Base-by-base conservation (phyloP, 2,329 filamentous ascomycete species). In the Fusarium irregulare region DNA sequence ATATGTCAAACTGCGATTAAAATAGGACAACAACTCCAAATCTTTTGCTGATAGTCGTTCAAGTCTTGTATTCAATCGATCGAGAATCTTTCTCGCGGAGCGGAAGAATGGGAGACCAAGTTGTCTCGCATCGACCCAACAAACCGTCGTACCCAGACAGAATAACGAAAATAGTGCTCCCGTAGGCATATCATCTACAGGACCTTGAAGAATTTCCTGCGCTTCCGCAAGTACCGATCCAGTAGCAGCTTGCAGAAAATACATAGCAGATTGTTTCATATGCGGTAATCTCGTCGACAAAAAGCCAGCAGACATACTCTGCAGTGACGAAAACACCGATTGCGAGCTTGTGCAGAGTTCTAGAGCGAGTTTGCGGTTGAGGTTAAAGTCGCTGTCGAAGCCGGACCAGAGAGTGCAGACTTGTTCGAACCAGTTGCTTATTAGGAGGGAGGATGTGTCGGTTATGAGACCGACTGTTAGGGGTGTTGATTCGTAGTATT, bases 381-480 rank as follows among this genome's bases (percentile, higher is more conserved):
- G 73, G 23, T 82, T 83, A 5, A 72, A 62, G 18, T 76, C 71
- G 18, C 80, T 82, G 62, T 83, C 81, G 30, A 80, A 81, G 7
- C 78, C 80, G 1, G 81, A 82, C 80, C 81, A 83, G 16, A 78
- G 73, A 2, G 80, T 75, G 41, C 81, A 83, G 9, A 83, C 81
- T 16, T 80, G 76, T 2, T 78, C 75, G 55, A 83, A 83, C 81
- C 81, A 83, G 57, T 76, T 75, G 49, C 70, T 76, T 23, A 82
- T 79, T 12, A 82, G 75, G 1, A 79, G 73, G 0, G 77, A 76
- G 1, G 78, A 76, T 5, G 75, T 75, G 37, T 80, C 76, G 7
- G 71, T 76, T 32, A 75, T 70, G 16, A 75, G 73, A 40, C 61
- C 62, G 57, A 62, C 61, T 55, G 67, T 60, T 46, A 71, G 67